Conservation (phyloP, 2,329 filamentous ascomycete genomes). For the Cladobotryum mycophilum region DNA sequence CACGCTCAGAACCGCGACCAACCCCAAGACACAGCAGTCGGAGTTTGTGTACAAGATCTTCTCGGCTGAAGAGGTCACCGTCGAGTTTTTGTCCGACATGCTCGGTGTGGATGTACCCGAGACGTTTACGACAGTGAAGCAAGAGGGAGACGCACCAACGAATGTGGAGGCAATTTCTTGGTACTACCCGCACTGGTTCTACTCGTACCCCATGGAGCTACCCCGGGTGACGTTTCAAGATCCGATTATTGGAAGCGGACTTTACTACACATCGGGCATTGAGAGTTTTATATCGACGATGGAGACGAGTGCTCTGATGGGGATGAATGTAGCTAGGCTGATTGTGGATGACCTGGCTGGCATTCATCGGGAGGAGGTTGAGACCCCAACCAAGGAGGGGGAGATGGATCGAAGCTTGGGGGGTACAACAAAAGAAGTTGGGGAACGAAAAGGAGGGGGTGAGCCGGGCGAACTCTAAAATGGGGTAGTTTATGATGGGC, state of each 20-base stretch:
- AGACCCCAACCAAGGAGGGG: too few species aligned
- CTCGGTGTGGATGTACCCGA: constrained; percentile 44
- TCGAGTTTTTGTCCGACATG: constrained; percentile 47
- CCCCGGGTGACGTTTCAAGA: constrained; percentile 86
- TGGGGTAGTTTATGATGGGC: too few species aligned
- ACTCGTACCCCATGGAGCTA: constrained; percentile 79
- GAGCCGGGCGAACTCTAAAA: too few species aligned
- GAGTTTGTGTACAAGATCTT: constrained; percentile 64
- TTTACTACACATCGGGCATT: constrained; percentile 71
- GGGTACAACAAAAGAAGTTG: too few species aligned
- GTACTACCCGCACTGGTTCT: constrained; percentile 71
- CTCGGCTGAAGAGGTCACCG: constrained; percentile 47
- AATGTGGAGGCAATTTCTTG: constrained; percentile 57
- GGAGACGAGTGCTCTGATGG: constrained; percentile 92
- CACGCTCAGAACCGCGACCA: constrained; percentile 57
- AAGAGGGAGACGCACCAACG: constrained; percentile 25
- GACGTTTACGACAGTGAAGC: constrained; percentile 22
- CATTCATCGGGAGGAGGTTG: too few species aligned
- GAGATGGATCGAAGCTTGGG: too few species aligned
- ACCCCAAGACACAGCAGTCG: constrained; percentile 47
- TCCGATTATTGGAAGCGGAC: constrained; percentile 55
- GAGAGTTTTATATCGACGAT: constrained; percentile 95
- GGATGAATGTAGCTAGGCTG: constrained; percentile 72
- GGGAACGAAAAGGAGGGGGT: too few species aligned
- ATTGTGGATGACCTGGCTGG: constrained; percentile 52